A percentile compares a stretch with the other conserved stretches of the same genome.
phyloP scores from a whole-genome alignment of 2,329 filamentous ascomycete species.

The Epichloe baconii region DNA sequence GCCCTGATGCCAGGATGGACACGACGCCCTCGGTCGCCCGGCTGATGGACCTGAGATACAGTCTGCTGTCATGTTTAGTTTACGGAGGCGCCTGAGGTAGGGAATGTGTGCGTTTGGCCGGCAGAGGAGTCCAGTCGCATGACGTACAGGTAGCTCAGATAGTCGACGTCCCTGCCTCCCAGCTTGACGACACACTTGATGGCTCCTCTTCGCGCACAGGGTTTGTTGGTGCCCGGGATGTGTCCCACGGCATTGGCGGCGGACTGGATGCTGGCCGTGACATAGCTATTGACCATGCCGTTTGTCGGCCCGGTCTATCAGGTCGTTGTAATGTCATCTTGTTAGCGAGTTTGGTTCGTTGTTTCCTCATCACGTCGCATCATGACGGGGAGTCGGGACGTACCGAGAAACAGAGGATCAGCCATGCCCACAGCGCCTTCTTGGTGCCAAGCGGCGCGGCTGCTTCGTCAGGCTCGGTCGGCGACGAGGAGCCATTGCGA shows the following conservation, averaged over 20 bases:
- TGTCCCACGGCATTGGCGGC: constrained; percentile 10
- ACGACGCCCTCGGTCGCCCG: constrained; percentile 9
- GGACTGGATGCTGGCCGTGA: constrained; percentile 11
- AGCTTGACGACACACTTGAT: constrained; percentile 11
- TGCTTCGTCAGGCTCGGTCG: background rate
- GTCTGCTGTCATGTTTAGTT: background rate
- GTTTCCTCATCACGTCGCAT: no score
- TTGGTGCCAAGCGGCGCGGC: constrained; percentile 4
- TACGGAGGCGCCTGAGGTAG: background rate
- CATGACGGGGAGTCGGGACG: background rate
- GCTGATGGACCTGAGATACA: constrained; percentile 9
- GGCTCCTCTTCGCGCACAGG: constrained; percentile 9
- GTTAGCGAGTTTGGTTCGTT: no score
- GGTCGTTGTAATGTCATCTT: background rate
- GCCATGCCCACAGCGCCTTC: constrained; percentile 10
- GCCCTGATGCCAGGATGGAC: constrained; percentile 8
- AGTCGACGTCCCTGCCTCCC: constrained; percentile 10
- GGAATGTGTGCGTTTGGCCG: no score
- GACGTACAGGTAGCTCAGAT: constrained; percentile 11
- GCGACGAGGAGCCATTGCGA: background rate
- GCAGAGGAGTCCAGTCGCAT: background rate
- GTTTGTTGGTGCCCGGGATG: constrained; percentile 8
- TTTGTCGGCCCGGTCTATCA: constrained; percentile 9
- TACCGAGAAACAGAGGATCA: constrained; percentile 11
- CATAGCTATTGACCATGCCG: constrained; percentile 10